These are phyloP conservation scores for Blumeria hordei DNA, from an alignment of 2,329 filamentous ascomycete genomes.

Conservation along the genomic window DNA sequence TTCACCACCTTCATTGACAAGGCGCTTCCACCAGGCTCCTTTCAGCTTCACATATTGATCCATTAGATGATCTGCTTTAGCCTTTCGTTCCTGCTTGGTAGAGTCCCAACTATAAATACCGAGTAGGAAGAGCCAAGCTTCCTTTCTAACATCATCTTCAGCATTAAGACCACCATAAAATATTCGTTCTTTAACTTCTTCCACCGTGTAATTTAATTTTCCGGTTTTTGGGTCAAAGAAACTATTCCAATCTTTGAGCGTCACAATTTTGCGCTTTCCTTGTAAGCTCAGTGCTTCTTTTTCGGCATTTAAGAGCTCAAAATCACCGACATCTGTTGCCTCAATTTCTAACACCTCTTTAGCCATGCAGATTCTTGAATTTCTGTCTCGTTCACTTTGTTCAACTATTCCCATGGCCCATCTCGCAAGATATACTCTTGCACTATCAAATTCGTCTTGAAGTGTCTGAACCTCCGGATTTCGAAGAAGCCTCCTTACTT, in stretches of 20 bases:
- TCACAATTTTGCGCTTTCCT: conserved; percentile 55
- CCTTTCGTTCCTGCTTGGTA: conserved; percentile 61
- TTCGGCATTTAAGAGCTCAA: conserved; percentile 72
- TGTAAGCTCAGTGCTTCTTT: conserved; percentile 47
- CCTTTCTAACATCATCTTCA: conserved; percentile 80
- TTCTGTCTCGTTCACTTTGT: conserved; percentile 72
- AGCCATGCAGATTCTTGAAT: conserved; percentile 77
- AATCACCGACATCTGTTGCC: conserved; percentile 83
- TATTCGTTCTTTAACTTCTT: conserved; percentile 91
- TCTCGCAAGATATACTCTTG: conserved; percentile 73
- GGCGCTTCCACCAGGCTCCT: conserved; percentile 84
- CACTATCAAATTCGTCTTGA: conserved; percentile 93
- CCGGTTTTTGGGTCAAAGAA: conserved; percentile 66
- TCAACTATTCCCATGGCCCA: conserved; percentile 99
- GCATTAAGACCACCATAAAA: conserved; percentile 82
- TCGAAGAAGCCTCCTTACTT: conserved; percentile 59
- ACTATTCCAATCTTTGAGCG: conserved; percentile 65
- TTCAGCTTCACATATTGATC: conserved; percentile 92
- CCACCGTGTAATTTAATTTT: conserved; percentile 50
- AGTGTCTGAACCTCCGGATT: conserved; percentile 89
- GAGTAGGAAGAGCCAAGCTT: conserved; percentile 86
- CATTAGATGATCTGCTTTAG: conserved; percentile 57
- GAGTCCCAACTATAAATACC: conserved; percentile 90
- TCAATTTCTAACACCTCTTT: conserved; percentile 83
- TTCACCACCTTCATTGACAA: conserved; percentile 59